A percentile compares a stretch with the other conserved stretches of the same genome.
These are phyloP conservation scores for Delonix regia DNA, from an alignment of 306 rosid species.

Conservation along the genomic window DNA sequence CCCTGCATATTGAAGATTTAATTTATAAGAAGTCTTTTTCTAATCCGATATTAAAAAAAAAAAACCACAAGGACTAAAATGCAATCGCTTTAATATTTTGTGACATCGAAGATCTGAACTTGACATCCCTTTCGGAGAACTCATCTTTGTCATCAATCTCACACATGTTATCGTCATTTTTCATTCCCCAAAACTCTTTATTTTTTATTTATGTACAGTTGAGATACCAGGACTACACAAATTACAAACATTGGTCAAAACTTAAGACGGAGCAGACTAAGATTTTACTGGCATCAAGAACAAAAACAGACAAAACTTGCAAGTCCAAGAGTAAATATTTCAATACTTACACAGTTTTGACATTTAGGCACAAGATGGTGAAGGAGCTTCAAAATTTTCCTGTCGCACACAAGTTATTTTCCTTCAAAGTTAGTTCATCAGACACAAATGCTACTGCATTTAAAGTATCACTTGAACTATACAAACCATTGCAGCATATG, in stretches of 20 bases:
- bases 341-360: slow-evolving; percentile 56
- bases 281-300: slow-evolving; percentile 46
- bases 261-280: slow-evolving; percentile 33
- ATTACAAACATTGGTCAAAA: slow-evolving; percentile 53
- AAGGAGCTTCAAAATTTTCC: slow-evolving; percentile 58
- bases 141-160: slow-evolving; percentile 71
- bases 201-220: slow-evolving; percentile 46
- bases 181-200: slow-evolving; percentile 59
- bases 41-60: slow-evolving; percentile 25
- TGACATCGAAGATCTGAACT: slow-evolving; percentile 48
- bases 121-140: slow-evolving; percentile 47
- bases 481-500: slow-evolving; percentile 65
- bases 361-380: slow-evolving; percentile 47
- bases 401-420: slow-evolving; percentile 41
- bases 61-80: slow-evolving; percentile 9
- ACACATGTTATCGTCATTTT: slow-evolving; percentile 80
- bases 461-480: slow-evolving; percentile 30
- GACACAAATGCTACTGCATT: slow-evolving; percentile 26
- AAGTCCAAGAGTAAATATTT: slow-evolving; percentile 16
- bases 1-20: slow-evolving; percentile 56
- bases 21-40: slow-evolving; percentile 24
- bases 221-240: slow-evolving; percentile 65
- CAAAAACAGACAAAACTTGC: slow-evolving; percentile 33
- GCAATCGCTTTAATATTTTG: slow-evolving; percentile 66
- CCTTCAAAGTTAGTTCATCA: slow-evolving; percentile 25